These are phyloP conservation scores for Leccinum ochraceum DNA, from an alignment of 768 basidiomycete species.

Conservation along the genomic window DNA sequence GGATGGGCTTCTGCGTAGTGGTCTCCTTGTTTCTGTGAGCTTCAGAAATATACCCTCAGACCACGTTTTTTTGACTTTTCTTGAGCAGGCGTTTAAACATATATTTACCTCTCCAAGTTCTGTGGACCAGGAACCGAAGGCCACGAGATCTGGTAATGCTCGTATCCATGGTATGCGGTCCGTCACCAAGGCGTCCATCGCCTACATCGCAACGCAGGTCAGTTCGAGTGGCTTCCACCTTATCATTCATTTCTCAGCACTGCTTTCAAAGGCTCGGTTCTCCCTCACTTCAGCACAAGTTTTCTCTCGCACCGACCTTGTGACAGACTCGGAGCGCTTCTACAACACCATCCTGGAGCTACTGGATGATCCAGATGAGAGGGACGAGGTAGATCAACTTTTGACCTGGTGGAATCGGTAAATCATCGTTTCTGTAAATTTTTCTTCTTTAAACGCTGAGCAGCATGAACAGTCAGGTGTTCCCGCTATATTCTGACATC, in stretches of 20 bases:
- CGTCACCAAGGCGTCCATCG: neutral
- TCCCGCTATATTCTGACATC: neutral
- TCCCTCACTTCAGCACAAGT: neutral
- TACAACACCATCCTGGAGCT: neutral
- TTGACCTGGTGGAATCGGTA: neutral
- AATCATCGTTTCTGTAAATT: neutral
- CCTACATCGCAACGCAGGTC: neutral
- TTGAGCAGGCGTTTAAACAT: neutral
- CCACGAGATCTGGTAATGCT: neutral
- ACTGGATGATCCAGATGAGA: neutral
- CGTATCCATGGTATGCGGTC: neutral
- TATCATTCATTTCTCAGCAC: neutral
- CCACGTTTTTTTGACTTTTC: neutral
- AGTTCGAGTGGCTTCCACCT: neutral
- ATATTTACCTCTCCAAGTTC: neutral
- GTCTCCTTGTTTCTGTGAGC: neutral
- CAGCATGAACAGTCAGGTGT: neutral
- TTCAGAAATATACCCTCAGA: neutral
- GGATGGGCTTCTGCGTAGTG: neutral
- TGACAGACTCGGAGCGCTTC: neutral
- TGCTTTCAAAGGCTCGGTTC: neutral
- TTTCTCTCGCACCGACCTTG: neutral
- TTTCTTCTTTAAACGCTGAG: neutral
- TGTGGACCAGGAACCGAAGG: neutral
- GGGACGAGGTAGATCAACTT: neutral